Percentiles rank a stretch among this genome's conserved stretches.
Evolutionary conservation across 176 grass and related monocot genomes (phyloP).

Genomic region (Panicum miliaceum): DNA sequence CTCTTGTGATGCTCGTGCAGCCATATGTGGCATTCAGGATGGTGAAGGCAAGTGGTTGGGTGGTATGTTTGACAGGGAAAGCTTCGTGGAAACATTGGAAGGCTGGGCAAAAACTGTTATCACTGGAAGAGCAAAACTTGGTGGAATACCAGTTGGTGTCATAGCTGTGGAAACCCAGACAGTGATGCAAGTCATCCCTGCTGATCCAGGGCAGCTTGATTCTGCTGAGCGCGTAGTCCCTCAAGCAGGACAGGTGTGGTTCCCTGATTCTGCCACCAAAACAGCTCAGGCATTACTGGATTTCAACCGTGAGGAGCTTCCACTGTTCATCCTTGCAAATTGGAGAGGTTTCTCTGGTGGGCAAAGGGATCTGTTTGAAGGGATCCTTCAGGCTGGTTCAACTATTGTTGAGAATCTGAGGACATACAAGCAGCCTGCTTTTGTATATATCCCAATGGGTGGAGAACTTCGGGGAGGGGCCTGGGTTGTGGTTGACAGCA

Average conservation of each 20-base stretch:
- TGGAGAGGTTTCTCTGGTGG: constrained; percentile 99
- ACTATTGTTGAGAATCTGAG: constrained; percentile 95
- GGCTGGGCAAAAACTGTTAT: constrained; percentile 99
- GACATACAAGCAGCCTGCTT: constrained; percentile 91
- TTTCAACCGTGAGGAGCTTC: constrained; percentile 93
- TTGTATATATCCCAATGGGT: constrained; percentile 94
- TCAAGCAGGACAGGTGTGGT: constrained; percentile 98
- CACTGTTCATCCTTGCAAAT: constrained; percentile 95
- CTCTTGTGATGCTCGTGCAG: constrained; percentile 87
- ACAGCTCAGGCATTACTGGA: constrained; percentile 93
- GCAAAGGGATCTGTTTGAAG: constrained; percentile 98
- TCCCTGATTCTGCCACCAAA: constrained; percentile 94
- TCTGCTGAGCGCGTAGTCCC: constrained; percentile 89
- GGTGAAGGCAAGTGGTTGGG: constrained; percentile 76
- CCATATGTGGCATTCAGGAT: constrained; percentile 75
- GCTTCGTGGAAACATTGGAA: constrained; percentile 93
- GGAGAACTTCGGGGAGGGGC: constrained; percentile 94
- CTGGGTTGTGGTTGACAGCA: constrained; percentile 99
- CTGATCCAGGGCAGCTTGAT: constrained; percentile 95
- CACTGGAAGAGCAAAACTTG: constrained; percentile 91
- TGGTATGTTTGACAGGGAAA: constrained; percentile 95
- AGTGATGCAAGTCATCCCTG: constrained; percentile 93
- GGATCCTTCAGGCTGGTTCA: constrained; percentile 98
- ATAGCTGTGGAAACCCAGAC: constrained; percentile 98
- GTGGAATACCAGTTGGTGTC: constrained; percentile 93